Percentiles rank a stretch among this genome's conserved stretches.
phyloP scores from a whole-genome alignment of 805 yeast species.

The Cyberlindnera subsufficiens region DNA sequence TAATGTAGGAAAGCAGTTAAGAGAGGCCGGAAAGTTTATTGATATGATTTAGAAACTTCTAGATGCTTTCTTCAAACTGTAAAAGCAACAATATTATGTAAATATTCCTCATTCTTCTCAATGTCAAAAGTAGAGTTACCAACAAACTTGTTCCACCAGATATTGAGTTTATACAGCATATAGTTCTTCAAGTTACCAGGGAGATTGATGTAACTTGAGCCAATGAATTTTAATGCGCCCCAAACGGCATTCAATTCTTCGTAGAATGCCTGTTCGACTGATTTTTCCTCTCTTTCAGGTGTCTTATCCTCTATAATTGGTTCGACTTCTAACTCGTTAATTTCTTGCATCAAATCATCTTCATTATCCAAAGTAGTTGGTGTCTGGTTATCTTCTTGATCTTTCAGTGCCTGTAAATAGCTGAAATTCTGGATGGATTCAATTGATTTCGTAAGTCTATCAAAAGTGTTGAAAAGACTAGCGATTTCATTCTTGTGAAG shows the following conservation, averaged over 20 bases:
- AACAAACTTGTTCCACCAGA: constrained; percentile 69
- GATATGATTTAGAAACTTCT: not conserved
- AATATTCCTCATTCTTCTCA: constrained; percentile 15
- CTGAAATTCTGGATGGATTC: constrained; percentile 70
- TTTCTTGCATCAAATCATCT: constrained; percentile 3
- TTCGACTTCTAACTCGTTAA: not conserved
- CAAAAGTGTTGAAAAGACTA: constrained; percentile 88
- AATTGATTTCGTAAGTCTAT: constrained; percentile 81
- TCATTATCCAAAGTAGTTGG: constrained; percentile 9
- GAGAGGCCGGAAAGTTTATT: no score
- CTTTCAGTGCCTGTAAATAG: constrained; percentile 33
- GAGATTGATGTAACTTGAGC: constrained; percentile 58
- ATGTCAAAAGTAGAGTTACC: constrained; percentile 40
- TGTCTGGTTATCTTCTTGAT: constrained; percentile 2
- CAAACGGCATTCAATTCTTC: constrained; percentile 46
- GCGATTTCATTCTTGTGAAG: constrained; percentile 79
- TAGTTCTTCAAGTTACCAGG: constrained; percentile 58
- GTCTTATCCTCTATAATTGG: not conserved
- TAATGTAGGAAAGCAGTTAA: no score
- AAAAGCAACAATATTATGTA: constrained; percentile 14
- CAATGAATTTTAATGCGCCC: constrained; percentile 60
- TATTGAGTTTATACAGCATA: constrained; percentile 40
- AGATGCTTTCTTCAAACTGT: not conserved
- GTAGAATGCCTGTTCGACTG: constrained; percentile 38
- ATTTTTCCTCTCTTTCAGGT: not conserved